Conservation (phyloP, 169 alveolate genomes). For the Cryptosporidium baileyi region DNA sequence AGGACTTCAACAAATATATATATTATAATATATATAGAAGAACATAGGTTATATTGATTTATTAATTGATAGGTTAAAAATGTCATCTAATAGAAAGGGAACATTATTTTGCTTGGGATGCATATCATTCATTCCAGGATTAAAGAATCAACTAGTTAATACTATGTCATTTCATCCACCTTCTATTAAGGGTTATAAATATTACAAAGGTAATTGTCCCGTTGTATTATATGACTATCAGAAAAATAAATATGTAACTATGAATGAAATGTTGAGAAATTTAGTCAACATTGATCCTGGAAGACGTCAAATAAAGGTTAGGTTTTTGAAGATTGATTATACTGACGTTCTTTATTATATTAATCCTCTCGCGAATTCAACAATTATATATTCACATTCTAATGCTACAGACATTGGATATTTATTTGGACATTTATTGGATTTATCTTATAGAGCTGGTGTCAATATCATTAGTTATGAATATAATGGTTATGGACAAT, state of each 20-base stretch:
- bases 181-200: constrained; percentile 12
- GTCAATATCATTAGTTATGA: constrained; percentile 76
- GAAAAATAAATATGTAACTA: constrained; percentile 2
- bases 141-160: constrained; percentile 34
- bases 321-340: neutral
- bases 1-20: too few species aligned
- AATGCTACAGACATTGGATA: constrained; percentile 79
- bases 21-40: too few species aligned
- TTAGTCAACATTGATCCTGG: constrained; percentile 28
- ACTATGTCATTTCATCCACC: constrained; percentile 58
- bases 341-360: constrained; percentile 4
- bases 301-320: constrained; percentile 13
- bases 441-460: constrained; percentile 58
- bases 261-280: constrained; percentile 10
- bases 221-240: constrained; percentile 27
- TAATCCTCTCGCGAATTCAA: constrained; percentile 60
- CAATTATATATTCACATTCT: constrained; percentile 78
- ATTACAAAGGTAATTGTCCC: neutral
- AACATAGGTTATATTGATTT: too few species aligned
- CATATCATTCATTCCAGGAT: constrained; percentile 43
- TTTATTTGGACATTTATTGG: constrained; percentile 71
- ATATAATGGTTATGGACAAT: constrained; percentile 78
- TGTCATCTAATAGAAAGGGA: constrained; percentile 16
- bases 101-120: constrained; percentile 45
- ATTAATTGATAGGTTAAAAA: too few species aligned